Evolutionary conservation across 2,329 filamentous ascomycete species (phyloP), one percentile per base, ranked within the genome.

Genomic region (Zelopaecilomyces penicillatus): DNA sequence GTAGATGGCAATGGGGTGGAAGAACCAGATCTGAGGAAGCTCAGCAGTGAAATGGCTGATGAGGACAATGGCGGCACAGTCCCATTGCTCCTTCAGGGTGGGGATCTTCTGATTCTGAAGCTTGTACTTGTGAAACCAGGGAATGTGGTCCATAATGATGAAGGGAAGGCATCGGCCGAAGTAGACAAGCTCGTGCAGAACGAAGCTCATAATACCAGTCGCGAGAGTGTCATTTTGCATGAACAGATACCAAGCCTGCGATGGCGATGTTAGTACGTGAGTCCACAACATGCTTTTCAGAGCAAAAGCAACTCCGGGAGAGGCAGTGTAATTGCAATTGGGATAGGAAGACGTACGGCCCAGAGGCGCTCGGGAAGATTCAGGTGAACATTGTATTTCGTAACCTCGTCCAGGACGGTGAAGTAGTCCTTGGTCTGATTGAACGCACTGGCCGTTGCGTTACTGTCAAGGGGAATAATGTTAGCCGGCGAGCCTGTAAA

Each of bases 201-300:
- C 69, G 66, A 98, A 98, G 58, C 89, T 95, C 86, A 97, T 85
- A 71, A 98, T 93, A 49, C 93, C 93, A 4, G 93, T 98, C 48
- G 93, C 93, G 50, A 98, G 82, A 44, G 86, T 83, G 69, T 98
- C 93, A 65, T 98, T 98, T 66, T 95, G 87, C 85, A 97, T 95
- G 77, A 83, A 98, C 11, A 91, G 79, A 66, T 98, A 98, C 91
- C 89, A 97, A 35, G 89, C 82, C 67, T 81, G 40, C 19, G 19
- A 19, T 19, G 19, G 2, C 19, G 3, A 19, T 19, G 19, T 7
- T 19, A 29, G n/a, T 11, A 7, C 11, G 31, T 36, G 26, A 34
- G 43, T 50, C 33, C 46, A 39, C 33, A 5, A 10, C 27, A 10
- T 11, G 34, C 4, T 33, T n/a, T 38, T 37, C 19, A 19, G 19